Evolutionary conservation across 768 basidiomycete genomes (phyloP).

Genomic region (Rossbeevera mucosa): DNA sequence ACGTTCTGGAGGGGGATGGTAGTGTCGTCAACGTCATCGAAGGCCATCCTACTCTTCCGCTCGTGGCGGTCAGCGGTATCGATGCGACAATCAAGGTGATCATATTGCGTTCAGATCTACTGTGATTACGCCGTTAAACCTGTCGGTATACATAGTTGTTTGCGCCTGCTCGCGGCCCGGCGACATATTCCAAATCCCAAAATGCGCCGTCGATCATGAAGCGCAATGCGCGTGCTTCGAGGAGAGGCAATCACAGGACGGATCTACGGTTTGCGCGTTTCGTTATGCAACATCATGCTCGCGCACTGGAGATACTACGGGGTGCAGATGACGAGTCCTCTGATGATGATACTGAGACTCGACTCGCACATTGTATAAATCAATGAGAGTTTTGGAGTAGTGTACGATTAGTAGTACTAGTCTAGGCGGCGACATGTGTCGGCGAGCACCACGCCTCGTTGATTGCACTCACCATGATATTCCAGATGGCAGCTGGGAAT

Average conservation of each 20-base stretch:
- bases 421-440: not conserved
- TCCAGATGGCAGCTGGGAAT: slow-evolving; percentile 19
- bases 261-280: slow-evolving; percentile 29
- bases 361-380: slow-evolving; percentile 25
- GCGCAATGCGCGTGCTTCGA: slow-evolving; percentile 43
- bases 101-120: slow-evolving; percentile 2
- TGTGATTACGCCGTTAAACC: not conserved
- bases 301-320: slow-evolving; percentile 22
- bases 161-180: slow-evolving; percentile 46
- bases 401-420: slow-evolving; percentile 2
- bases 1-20: slow-evolving; percentile 81
- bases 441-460: slow-evolving; percentile 9
- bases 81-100: slow-evolving; percentile 78
- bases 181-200: slow-evolving; percentile 50
- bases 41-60: slow-evolving; percentile 69
- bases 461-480: slow-evolving; percentile 1
- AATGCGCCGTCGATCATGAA: slow-evolving; percentile 53
- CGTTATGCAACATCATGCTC: slow-evolving; percentile 29
- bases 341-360: slow-evolving; percentile 24
- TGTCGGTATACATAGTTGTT: slow-evolving; percentile 53
- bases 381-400: slow-evolving; percentile 18
- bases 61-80: slow-evolving; percentile 85
- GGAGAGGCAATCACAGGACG: slow-evolving; percentile 16
- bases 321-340: slow-evolving; percentile 17
- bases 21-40: slow-evolving; percentile 84